Base-by-base conservation (phyloP, 2,329 filamentous ascomycete species). In the Exutisphaerella laricina region DNA sequence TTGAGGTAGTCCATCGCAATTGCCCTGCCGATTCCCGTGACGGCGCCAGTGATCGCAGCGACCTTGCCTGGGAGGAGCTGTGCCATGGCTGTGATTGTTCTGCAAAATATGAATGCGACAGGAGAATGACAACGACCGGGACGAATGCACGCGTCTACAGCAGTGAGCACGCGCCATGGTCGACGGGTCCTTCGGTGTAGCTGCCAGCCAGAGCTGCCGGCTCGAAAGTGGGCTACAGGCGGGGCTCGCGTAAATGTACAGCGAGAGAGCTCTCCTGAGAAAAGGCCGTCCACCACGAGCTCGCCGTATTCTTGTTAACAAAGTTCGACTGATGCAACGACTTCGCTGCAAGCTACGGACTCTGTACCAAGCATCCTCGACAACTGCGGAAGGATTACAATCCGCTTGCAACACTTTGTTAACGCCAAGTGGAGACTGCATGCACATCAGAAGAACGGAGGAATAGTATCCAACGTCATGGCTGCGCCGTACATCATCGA, bases 1-100 rank as follows among this genome's bases (percentile, higher is more conserved):
- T 75, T 72, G 39, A 90, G 70, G 63, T 86, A 94, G 57, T 82
- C 82, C 38, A 94, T 75, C 30, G 84, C 81, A 50, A 94, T 94
- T 54, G 88, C 88, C 52, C 85, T 78, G 39, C 88, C 88, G 57
- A 94, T 94, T 37, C 88, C 88, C 1, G 87, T 94, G 3, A 84
- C 83, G 44, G 85, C 88, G 51, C 88, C 88, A 0, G 88, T 94
- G 58, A 95, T 88, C 62, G 88, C 84, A 66, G 86, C 86, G 9
- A 82, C 83, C 66, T 94, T 94, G 64, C 78, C 79, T 41, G 69
- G 61, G 44, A 94, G 79, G 54, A 92, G 52, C 30, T 43, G 36
- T 23, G 43, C 45, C 50, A 53, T 50, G 10, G 14, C n/a, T n/a
- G n/a, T n/a, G n/a, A n/a, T n/a, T n/a, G n/a, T n/a, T n/a, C n/a